Percentiles rank a stretch among this genome's conserved stretches.
These are phyloP conservation scores for Raphanus sativus DNA, from an alignment of 345 rosid genomes.

Conservation along the genomic window DNA sequence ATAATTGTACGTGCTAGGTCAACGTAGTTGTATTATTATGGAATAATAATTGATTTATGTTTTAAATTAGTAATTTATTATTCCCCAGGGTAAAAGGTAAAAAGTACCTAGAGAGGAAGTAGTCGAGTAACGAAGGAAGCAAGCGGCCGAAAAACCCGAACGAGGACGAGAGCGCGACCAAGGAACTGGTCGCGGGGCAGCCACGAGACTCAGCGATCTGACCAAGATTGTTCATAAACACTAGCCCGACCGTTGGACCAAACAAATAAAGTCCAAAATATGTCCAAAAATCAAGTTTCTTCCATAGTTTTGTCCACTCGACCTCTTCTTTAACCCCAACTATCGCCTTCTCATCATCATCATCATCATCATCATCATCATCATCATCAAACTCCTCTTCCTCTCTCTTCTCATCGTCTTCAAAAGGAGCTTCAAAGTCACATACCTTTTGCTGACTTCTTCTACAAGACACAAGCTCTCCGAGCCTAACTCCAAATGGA, in stretches of 20 bases:
- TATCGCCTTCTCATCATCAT: slow-evolving; percentile 1
- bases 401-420: slow-evolving; percentile 15
- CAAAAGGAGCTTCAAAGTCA: slow-evolving; percentile 32
- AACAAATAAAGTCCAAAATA: slow-evolving; percentile 63
- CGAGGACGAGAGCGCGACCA: slow-evolving; percentile 77
- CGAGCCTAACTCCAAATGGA: slow-evolving; percentile 37
- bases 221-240: slow-evolving; percentile 80
- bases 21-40: slow-evolving; percentile 29
- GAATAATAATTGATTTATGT: slow-evolving; percentile 4
- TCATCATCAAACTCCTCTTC: slow-evolving; percentile 14
- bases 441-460: slow-evolving; percentile 26
- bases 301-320: slow-evolving; percentile 57
- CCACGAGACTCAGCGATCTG: slow-evolving; percentile 89
- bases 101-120: slow-evolving; percentile 57
- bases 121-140: slow-evolving; percentile 69
- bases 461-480: slow-evolving; percentile 7
- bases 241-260: slow-evolving; percentile 81
- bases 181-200: slow-evolving; percentile 42
- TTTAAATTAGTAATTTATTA: no score
- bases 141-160: slow-evolving; percentile 92
- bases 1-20: slow-evolving; percentile 33
- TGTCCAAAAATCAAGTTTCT: slow-evolving; percentile 68
- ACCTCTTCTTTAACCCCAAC: slow-evolving; percentile 55
- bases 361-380: background rate
- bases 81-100: background rate